Evolutionary conservation across 495 filamentous ascomycete genomes (phyloP).

Genomic region (Paragyromitra xinjiangensis): DNA sequence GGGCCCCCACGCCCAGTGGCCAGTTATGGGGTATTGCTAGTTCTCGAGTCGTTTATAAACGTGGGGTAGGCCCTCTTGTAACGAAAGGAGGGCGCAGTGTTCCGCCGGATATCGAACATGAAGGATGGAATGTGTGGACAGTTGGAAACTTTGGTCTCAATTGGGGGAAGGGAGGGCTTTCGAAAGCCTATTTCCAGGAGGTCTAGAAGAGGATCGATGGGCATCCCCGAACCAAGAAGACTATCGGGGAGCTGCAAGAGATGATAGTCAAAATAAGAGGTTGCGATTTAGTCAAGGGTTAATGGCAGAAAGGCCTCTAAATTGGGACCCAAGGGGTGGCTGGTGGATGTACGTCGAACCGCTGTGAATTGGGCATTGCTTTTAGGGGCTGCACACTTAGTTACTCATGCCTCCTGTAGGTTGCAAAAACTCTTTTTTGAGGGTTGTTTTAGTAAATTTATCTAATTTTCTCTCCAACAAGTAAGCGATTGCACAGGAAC

Average conservation of each 20-base stretch:
- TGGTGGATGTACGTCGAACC: conserved; percentile 10
- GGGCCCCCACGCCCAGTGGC: neutral
- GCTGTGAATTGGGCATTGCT: neutral
- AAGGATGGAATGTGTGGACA: conserved; percentile 14
- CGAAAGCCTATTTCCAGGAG: neutral
- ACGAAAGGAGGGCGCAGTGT: conserved; percentile 1
- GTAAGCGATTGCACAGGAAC: too few species aligned
- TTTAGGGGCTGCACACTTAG: neutral
- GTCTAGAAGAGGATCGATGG: neutral
- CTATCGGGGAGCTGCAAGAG: neutral
- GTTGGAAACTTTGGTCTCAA: neutral
- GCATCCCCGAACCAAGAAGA: neutral
- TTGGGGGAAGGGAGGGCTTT: neutral
- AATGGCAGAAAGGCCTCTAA: conserved; percentile 1
- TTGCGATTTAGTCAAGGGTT: neutral
- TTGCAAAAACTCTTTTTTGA: neutral
- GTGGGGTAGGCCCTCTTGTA: neutral
- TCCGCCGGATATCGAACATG: neutral
- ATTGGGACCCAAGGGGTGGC: neutral
- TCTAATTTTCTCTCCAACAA: neutral
- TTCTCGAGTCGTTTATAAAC: neutral
- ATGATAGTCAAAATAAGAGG: neutral
- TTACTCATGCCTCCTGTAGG: neutral
- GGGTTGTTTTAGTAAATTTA: neutral
- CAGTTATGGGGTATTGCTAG: neutral